phyloP scores from a whole-genome alignment of 306 rosid genomes.

The Fragaria iinumae region DNA sequence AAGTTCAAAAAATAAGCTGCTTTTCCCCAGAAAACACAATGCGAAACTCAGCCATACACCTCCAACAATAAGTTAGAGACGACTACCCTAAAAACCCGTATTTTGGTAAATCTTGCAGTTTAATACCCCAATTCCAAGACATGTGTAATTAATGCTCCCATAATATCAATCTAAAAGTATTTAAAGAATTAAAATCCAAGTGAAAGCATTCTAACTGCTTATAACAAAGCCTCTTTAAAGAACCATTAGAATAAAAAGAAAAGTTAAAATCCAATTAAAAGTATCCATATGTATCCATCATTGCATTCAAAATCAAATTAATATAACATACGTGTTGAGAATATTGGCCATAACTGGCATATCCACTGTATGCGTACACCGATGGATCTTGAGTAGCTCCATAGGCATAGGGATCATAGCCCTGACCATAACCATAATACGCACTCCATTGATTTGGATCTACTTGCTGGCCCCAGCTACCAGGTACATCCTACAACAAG shows the following conservation, averaged over 20 bases:
- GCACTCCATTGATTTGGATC: conserved; percentile 79
- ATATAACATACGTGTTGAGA: conserved; percentile 65
- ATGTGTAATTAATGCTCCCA: neutral
- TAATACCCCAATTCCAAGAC: neutral
- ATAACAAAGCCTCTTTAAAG: neutral
- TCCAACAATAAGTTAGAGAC: neutral
- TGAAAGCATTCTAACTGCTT: neutral
- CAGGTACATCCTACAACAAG: conserved; percentile 54
- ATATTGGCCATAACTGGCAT: conserved; percentile 72
- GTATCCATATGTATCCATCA: neutral
- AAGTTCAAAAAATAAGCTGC: no score
- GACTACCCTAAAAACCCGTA: neutral
- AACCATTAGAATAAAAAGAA: neutral
- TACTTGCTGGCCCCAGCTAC: conserved; percentile 72
- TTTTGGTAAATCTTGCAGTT: neutral
- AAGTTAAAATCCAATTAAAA: neutral
- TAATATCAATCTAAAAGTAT: no score
- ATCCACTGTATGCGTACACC: conserved; percentile 67
- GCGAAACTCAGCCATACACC: neutral
- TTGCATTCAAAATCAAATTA: neutral
- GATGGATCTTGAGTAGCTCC: conserved; percentile 80
- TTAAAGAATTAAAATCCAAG: neutral
- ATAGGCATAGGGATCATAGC: conserved; percentile 77
- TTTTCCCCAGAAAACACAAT: no score
- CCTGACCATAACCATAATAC: conserved; percentile 86